Base-by-base conservation (phyloP, 257 asterid genomes). In the Leptodermis oblonga region DNA sequence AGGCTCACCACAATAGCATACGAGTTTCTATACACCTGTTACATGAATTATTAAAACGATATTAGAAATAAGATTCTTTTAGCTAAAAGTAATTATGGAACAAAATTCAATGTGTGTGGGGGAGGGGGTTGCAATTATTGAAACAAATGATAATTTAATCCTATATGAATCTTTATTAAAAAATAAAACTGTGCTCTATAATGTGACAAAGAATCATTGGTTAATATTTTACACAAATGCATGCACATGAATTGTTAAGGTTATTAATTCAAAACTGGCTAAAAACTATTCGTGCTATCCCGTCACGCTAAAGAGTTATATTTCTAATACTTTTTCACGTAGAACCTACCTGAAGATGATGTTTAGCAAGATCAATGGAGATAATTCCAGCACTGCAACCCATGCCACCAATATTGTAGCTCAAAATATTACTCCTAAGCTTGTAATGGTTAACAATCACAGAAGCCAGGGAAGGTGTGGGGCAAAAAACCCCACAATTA, bases 361-460 rank as follows among this genome's bases (percentile, higher is more conserved):
- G 73, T 8, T 80, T 77, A 45, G 82, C 82, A 62, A 80, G 84
- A 69, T 80, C 82, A 26, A 80, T 68, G 0, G 80, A 67, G 54
- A 80, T 74, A 12, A 77, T 67, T 37, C 82, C 84, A 52, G 84
- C 84, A 62, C 84, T 80, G 75, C 84, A 80, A 30, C 80, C 84
- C 81, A 80, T 80, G 1, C 84, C 84, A 48, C 84, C 79, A 36
- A 80, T 70, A 33, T 77, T 77, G 33, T 80, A 77, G 62, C 79
- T 80, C 60, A 74, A 53, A 26, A 80, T 61, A 67, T 80, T 71
- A 20, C 53, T 65, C 56, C 84, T 65, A 46, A 80, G 77, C 71
- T 80, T 80, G 73, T 80, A 80, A 77, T 43, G 84, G 36, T 77
- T 80, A 36, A 77, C 82, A 55, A 80, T 55, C 82, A 77, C 71